Conservation (phyloP, 73 alveolate genomes). For the Paramecium biaurelia region DNA sequence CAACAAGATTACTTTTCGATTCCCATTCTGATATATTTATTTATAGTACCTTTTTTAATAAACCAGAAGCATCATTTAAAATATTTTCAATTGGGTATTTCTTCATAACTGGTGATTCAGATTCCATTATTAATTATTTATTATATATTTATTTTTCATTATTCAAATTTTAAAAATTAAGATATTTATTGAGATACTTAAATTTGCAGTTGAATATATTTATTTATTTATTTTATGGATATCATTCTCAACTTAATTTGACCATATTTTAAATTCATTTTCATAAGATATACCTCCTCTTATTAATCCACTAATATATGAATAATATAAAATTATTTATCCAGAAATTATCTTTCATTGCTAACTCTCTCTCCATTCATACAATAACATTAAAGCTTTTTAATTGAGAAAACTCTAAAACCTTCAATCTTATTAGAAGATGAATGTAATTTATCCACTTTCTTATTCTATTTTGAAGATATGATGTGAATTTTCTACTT, state of each 20-base stretch:
- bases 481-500: too few species aligned
- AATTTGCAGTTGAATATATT: background rate
- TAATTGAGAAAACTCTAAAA: too few species aligned
- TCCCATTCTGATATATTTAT: background rate
- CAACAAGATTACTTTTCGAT: background rate
- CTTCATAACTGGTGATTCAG: constrained; percentile 6
- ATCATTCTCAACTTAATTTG: background rate
- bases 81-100: background rate
- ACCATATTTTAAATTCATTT: too few species aligned
- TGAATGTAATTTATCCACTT: too few species aligned
- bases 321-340: constrained; percentile 73
- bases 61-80: constrained; percentile 34
- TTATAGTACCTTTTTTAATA: background rate
- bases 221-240: background rate
- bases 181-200: background rate
- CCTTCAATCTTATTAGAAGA: too few species aligned
- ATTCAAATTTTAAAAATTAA: background rate
- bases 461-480: too few species aligned
- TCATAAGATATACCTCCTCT: constrained; percentile 79
- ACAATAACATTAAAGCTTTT: too few species aligned
- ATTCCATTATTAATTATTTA: background rate
- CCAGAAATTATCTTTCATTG: constrained; percentile 74
- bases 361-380: constrained; percentile 90
- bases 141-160: background rate
- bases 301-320: constrained; percentile 87